Evolutionary conservation across 2,329 filamentous ascomycete genomes (phyloP).

Genomic region (Diaporthe destruens): DNA sequence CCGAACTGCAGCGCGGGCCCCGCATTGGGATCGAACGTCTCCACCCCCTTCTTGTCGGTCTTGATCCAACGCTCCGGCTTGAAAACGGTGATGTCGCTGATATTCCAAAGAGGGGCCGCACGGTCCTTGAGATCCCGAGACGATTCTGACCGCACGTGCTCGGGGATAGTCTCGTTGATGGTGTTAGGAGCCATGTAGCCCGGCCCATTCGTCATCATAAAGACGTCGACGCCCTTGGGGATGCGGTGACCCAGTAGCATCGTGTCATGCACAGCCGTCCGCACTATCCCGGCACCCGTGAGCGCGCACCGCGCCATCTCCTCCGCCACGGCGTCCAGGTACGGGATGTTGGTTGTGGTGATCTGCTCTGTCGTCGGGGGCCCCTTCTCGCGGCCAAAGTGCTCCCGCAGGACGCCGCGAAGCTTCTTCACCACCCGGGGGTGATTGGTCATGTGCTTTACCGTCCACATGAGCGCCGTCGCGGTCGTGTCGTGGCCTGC

Average conservation of each 20-base stretch:
- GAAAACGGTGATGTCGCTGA: slow-evolving; percentile 22
- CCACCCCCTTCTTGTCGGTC: slow-evolving; percentile 17
- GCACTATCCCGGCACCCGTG: slow-evolving; percentile 59
- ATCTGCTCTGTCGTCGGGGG: slow-evolving; percentile 48
- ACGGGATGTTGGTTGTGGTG: slow-evolving; percentile 55
- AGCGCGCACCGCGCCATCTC: slow-evolving; percentile 60
- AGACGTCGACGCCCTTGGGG: slow-evolving; percentile 57
- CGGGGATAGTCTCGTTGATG: slow-evolving; percentile 14
- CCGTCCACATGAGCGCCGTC: slow-evolving; percentile 57
- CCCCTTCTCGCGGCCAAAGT: slow-evolving; percentile 53
- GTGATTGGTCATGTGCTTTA: slow-evolving; percentile 55
- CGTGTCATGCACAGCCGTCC: slow-evolving; percentile 55
- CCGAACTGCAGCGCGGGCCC: slow-evolving; percentile 48
- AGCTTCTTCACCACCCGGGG: slow-evolving; percentile 54
- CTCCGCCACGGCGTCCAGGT: slow-evolving; percentile 60
- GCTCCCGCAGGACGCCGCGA: slow-evolving; percentile 53
- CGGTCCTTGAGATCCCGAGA: slow-evolving; percentile 17
- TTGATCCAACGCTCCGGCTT: slow-evolving; percentile 37
- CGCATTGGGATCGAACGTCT: slow-evolving; percentile 44
- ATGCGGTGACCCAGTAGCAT: slow-evolving; percentile 54
- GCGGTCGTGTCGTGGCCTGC: slow-evolving; percentile 60
- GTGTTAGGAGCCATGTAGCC: slow-evolving; percentile 21
- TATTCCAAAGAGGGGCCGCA: slow-evolving; percentile 11
- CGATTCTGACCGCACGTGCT: slow-evolving; percentile 12
- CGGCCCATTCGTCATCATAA: slow-evolving; percentile 54